Conservation (phyloP, 2,329 filamentous ascomycete genomes). For the Penicillium brevicompactum region DNA sequence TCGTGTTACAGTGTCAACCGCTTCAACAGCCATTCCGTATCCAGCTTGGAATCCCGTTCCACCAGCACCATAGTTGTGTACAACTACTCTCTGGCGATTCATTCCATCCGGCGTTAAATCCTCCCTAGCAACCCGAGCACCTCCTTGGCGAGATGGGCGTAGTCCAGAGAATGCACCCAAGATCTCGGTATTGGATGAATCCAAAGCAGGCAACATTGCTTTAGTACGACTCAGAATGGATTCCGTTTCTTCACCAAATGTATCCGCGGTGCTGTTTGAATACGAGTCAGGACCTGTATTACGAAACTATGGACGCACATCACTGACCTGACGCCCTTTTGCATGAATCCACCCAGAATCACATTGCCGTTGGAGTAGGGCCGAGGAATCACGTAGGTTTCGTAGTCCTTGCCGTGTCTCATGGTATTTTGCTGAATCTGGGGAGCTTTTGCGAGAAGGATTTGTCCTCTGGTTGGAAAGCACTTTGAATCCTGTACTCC, state of each 20-base stretch:
- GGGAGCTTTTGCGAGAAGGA: constrained; percentile 41
- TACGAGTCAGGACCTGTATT: background rate
- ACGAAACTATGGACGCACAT: background rate
- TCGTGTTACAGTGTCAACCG: constrained; percentile 3
- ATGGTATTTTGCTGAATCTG: constrained; percentile 40
- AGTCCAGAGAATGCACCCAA: constrained; percentile 34
- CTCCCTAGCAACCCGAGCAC: constrained; percentile 18
- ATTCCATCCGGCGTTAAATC: background rate
- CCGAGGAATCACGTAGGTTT: constrained; percentile 47
- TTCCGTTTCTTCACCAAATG: constrained; percentile 33
- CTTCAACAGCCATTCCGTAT: constrained; percentile 21
- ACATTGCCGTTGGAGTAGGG: constrained; percentile 40
- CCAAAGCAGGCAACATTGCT: constrained; percentile 35
- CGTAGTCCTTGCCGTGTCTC: constrained; percentile 43
- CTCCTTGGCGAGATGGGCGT: constrained; percentile 20
- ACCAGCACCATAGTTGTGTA: constrained; percentile 44
- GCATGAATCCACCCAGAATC: constrained; percentile 43
- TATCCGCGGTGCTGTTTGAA: constrained; percentile 38
- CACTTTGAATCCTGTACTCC: constrained; percentile 44
- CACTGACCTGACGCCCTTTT: constrained; percentile 19
- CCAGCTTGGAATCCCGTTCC: constrained; percentile 50
- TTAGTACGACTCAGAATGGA: constrained; percentile 43
- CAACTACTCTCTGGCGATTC: constrained; percentile 1
- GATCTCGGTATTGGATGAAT: constrained; percentile 28
- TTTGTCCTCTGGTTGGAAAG: constrained; percentile 46